phyloP scores from a whole-genome alignment of 148 eudicot species.

The Camellia sinensis region DNA sequence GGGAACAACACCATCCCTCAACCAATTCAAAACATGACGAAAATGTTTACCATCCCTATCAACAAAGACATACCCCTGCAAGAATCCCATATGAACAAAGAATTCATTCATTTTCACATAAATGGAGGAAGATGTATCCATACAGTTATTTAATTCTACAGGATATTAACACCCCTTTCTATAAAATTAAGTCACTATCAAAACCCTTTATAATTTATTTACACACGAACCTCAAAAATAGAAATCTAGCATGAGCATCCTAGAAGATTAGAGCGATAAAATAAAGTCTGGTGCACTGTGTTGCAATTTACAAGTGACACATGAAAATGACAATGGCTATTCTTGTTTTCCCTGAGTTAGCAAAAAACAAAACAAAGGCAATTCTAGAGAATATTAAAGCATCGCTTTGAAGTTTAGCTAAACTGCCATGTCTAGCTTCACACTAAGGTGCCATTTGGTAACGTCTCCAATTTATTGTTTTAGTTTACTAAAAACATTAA shows the following conservation, averaged over 20 bases:
- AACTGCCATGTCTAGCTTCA: neutral
- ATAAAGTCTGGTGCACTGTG: neutral
- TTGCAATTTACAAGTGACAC: neutral
- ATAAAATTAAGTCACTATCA: neutral
- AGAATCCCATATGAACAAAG: constrained; percentile 7
- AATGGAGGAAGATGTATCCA: neutral
- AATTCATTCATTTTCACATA: neutral
- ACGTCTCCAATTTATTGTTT: no score
- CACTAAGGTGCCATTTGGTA: neutral
- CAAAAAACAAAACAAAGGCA: neutral
- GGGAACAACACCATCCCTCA: constrained; percentile 89
- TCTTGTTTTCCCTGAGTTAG: neutral
- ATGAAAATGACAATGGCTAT: neutral
- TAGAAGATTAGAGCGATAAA: neutral
- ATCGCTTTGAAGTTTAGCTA: neutral
- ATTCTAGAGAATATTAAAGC: no score
- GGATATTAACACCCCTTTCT: neutral
- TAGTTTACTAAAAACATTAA: no score
- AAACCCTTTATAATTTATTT: neutral
- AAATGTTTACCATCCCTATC: constrained; percentile 95
- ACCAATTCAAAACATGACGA: constrained; percentile 89
- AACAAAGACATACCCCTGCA: constrained; percentile 82
- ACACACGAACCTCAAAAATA: neutral
- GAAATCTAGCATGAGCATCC: neutral
- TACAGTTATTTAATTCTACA: neutral